These are phyloP conservation scores for Starmerella geochares DNA, from an alignment of 805 yeast species.

Conservation along the genomic window DNA sequence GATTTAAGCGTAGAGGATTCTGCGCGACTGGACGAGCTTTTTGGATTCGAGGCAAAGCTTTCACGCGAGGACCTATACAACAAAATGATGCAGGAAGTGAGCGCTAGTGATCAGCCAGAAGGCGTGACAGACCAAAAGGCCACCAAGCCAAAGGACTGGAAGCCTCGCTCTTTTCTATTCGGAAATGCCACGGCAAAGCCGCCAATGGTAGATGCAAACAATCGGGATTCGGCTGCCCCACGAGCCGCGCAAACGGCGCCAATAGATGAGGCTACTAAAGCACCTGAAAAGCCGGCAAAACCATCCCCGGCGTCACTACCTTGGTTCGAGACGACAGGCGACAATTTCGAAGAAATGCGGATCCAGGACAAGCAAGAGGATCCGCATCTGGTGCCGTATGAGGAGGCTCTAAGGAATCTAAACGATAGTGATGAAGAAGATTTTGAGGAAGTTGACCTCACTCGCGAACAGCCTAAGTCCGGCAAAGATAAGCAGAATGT, in stretches of 20 bases:
- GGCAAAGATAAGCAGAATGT: neutral
- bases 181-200: neutral
- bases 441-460: constrained; percentile 1
- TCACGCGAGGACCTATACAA: constrained; percentile 25
- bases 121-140: neutral
- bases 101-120: constrained; percentile 3
- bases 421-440: constrained; percentile 8
- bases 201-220: constrained; percentile 4
- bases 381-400: constrained; percentile 35
- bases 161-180: neutral
- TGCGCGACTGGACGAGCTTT: constrained; percentile 17
- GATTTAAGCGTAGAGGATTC: constrained; percentile 14
- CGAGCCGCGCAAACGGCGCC: no score
- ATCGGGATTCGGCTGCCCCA: no score
- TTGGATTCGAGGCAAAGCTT: constrained; percentile 26
- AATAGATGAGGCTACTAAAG: neutral
- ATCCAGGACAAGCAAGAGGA: neutral
- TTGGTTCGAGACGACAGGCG: constrained; percentile 12
- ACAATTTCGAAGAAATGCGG: constrained; percentile 15
- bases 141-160: constrained; percentile 10
- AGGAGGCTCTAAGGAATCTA: constrained; percentile 30
- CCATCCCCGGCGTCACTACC: neutral
- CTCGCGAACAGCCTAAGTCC: neutral
- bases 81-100: constrained; percentile 12
- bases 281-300: neutral